Conservation (phyloP, 2,329 filamentous ascomycete species). For the Colletotrichum cuscutae region DNA sequence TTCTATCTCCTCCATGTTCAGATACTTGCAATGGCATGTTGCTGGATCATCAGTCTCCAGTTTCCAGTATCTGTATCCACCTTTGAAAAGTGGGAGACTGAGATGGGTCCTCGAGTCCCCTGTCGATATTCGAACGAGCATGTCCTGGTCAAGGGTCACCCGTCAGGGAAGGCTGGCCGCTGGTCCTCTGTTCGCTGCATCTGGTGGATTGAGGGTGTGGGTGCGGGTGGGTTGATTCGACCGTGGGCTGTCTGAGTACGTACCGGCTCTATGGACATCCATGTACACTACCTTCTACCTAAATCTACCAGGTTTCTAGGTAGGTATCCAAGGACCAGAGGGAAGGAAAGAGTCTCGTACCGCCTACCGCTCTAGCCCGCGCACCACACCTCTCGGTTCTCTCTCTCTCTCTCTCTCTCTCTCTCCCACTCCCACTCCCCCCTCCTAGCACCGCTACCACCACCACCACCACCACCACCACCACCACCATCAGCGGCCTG, state of each 20-base stretch:
- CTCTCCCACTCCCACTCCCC: background rate
- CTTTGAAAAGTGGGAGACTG: background rate
- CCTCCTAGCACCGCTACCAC: background rate
- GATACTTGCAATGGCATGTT: background rate
- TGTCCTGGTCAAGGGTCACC: slow-evolving; percentile 29
- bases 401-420: slow-evolving; percentile 7
- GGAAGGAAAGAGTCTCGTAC: background rate
- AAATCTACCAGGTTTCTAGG: background rate
- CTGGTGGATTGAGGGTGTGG: slow-evolving; percentile 21
- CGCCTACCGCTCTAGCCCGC: slow-evolving; percentile 16
- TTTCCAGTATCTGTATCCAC: background rate
- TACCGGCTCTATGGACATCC: background rate
- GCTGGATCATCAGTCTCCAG: background rate
- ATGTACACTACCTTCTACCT: too few species aligned
- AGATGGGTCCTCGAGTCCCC: background rate
- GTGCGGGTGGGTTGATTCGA: slow-evolving; percentile 9
- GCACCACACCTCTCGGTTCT: slow-evolving; percentile 4
- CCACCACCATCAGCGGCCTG: slow-evolving; percentile 6
- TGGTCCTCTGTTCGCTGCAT: slow-evolving; percentile 25
- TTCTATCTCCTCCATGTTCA: background rate
- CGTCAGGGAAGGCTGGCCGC: slow-evolving; percentile 31
- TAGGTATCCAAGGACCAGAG: background rate
- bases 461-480: slow-evolving; percentile 9
- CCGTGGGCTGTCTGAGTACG: slow-evolving; percentile 1
- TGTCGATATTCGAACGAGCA: background rate